phyloP scores from a whole-genome alignment of 768 basidiomycete genomes.

The Asterophora parasitica region DNA sequence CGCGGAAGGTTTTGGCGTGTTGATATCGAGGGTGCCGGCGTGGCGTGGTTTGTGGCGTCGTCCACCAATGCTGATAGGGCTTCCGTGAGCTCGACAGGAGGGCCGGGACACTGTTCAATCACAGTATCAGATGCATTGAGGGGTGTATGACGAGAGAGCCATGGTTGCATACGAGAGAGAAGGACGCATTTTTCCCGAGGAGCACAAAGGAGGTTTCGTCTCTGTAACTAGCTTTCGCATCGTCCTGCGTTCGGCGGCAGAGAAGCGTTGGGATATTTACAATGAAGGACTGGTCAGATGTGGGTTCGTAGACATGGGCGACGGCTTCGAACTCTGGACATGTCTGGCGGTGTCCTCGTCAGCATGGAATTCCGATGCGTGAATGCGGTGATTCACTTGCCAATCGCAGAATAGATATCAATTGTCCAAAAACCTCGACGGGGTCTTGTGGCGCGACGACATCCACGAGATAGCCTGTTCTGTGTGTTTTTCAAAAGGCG shows the following conservation, averaged over 20 bases:
- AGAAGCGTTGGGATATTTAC: conserved; percentile 35
- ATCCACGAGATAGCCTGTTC: conserved; percentile 52
- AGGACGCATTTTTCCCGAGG: conserved; percentile 12
- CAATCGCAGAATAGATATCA: conserved; percentile 36
- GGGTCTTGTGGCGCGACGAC: conserved; percentile 33
- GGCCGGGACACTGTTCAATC: conserved; percentile 14
- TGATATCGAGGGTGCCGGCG: conserved; percentile 19
- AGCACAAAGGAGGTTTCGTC: conserved; percentile 12
- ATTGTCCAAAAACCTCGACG: conserved; percentile 25
- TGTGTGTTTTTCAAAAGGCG: conserved; percentile 13
- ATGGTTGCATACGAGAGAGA: conserved; percentile 8
- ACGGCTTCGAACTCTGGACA: conserved; percentile 33
- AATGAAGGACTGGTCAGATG: conserved; percentile 51
- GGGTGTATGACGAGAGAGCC: neutral
- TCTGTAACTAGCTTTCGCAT: neutral
- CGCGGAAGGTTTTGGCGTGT: conserved; percentile 24
- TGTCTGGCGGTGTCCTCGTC: neutral
- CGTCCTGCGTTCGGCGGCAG: neutral
- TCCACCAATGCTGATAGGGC: conserved; percentile 10
- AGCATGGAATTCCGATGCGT: neutral
- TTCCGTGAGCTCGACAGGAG: conserved; percentile 13
- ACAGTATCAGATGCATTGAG: neutral
- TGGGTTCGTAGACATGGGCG: conserved; percentile 40
- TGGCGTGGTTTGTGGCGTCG: neutral
- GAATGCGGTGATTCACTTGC: conserved; percentile 17